phyloP scores from a whole-genome alignment of 371 early-diverging fungal genomes.

The Basidiobolus meristosporus region DNA sequence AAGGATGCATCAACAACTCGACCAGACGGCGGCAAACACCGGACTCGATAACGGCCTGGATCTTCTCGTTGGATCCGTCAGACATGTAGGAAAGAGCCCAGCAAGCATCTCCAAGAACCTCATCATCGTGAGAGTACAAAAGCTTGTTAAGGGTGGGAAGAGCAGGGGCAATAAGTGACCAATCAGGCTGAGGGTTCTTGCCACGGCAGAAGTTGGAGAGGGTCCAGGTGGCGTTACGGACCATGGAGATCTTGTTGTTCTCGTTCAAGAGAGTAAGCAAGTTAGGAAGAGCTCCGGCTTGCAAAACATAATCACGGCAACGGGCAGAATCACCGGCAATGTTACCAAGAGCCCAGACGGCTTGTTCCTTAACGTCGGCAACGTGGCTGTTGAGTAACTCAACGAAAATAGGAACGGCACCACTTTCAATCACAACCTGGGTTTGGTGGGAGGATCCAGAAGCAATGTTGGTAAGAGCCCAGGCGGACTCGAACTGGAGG shows the following conservation, averaged over 20 bases:
- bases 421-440: slow-evolving; percentile 77
- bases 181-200: slow-evolving; percentile 89
- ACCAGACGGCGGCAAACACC: slow-evolving; percentile 87
- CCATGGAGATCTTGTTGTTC: slow-evolving; percentile 76
- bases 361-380: slow-evolving; percentile 95
- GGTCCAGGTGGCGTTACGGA: slow-evolving; percentile 98
- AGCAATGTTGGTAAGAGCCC: slow-evolving; percentile 99
- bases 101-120: slow-evolving; percentile 95
- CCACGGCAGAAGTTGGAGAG: slow-evolving; percentile 98
- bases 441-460: slow-evolving; percentile 97
- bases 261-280: slow-evolving; percentile 71
- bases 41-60: slow-evolving; percentile 91
- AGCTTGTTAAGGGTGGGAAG: slow-evolving; percentile 79
- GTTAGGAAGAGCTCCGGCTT: slow-evolving; percentile 65
- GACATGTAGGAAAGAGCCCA: slow-evolving; percentile 99
- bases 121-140: slow-evolving; percentile 78
- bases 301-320: slow-evolving; percentile 88
- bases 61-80: slow-evolving; percentile 87
- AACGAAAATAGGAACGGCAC: slow-evolving; percentile 89
- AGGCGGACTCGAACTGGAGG: slow-evolving; percentile 98
- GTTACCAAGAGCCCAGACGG: slow-evolving; percentile 99
- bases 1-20: slow-evolving; percentile 75
- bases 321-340: slow-evolving; percentile 97
- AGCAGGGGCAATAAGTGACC: slow-evolving; percentile 69
- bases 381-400: slow-evolving; percentile 70